Conservation (phyloP, 345 rosid species). For the Raphanus sativus region DNA sequence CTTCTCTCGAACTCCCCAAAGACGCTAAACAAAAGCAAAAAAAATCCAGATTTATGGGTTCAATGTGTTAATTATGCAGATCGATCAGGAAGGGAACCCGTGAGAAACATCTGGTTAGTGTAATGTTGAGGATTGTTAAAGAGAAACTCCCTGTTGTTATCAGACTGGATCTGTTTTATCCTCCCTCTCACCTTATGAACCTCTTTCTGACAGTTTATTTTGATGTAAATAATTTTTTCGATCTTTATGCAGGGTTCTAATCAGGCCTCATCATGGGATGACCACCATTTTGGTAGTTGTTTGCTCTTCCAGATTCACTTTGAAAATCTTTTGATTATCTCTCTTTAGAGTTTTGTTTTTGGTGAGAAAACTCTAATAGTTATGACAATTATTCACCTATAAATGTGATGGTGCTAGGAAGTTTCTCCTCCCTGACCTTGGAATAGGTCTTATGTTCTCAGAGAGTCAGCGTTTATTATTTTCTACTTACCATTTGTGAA, state of each 20-base stretch:
- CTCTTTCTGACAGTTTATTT: neutral
- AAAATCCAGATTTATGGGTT: neutral
- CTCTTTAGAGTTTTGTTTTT: neutral
- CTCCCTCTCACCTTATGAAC: neutral
- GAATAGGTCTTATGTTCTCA: slow-evolving; percentile 40
- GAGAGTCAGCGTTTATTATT: too few relatives aligned
- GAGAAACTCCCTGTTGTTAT: neutral
- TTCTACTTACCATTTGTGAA: too few relatives aligned
- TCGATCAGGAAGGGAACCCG: neutral
- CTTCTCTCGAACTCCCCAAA: neutral
- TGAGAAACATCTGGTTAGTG: neutral
- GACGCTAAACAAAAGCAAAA: neutral
- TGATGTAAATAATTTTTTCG: neutral
- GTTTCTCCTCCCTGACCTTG: slow-evolving; percentile 95
- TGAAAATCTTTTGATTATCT: slow-evolving; percentile 4
- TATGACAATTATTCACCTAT: slow-evolving; percentile 41
- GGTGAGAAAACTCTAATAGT: slow-evolving; percentile 35
- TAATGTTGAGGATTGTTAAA: neutral
- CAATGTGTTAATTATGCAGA: neutral
- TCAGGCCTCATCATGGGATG: neutral
- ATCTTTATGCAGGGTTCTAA: neutral
- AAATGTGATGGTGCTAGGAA: slow-evolving; percentile 92
- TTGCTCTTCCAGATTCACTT: neutral
- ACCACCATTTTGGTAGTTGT: neutral
- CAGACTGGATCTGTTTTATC: neutral